These are phyloP conservation scores for Panicum miliaceum DNA, from an alignment of 176 grass and related monocot genomes.

Conservation along the genomic window DNA sequence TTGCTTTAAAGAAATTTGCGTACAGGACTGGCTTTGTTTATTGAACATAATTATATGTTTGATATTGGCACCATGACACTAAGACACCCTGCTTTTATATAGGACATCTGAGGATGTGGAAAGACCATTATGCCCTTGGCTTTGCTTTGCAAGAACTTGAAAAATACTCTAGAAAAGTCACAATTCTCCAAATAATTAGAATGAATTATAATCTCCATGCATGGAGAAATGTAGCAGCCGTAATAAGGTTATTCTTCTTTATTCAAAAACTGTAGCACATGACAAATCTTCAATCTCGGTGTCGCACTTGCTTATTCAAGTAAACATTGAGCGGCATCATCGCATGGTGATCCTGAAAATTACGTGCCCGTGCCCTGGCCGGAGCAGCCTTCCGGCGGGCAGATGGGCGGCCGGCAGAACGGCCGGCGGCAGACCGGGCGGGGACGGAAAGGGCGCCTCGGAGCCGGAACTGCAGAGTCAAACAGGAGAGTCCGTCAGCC, in stretches of 20 bases:
- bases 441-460: not conserved
- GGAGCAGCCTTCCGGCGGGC: not conserved
- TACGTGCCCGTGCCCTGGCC: not conserved
- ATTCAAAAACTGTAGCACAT: not conserved
- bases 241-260: not conserved
- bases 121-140: no score
- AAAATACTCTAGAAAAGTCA: no score
- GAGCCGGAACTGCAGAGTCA: not conserved
- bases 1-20: no score
- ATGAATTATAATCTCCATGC: no score
- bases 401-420: not conserved
- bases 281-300: not conserved
- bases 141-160: no score
- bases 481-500: not conserved
- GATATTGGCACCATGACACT: no score
- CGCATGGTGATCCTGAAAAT: no score
- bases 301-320: not conserved
- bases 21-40: no score
- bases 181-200: no score
- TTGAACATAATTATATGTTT: no score
- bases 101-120: no score
- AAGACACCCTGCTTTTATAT: no score
- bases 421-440: not conserved
- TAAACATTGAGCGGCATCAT: not conserved
- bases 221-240: not conserved